These are phyloP conservation scores for Pinus tabuliformis DNA, from an alignment of 75 land plant genomes.

Conservation along the genomic window DNA sequence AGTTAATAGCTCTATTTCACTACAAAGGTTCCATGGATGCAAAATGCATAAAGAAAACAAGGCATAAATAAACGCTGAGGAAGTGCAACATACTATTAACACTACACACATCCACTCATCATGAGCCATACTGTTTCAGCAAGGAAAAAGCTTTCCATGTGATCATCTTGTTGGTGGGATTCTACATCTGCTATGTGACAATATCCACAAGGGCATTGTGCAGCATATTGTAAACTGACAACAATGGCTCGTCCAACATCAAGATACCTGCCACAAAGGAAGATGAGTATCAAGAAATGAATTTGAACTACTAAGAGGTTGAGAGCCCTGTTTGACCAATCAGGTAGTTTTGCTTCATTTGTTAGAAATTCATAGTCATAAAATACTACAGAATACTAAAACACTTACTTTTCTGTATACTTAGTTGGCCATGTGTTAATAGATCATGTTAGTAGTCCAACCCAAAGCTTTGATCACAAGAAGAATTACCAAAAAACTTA, in stretches of 20 bases:
- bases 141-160: conserved; percentile 99
- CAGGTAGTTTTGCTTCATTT: background rate
- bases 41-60: background rate
- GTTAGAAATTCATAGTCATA: too few species aligned
- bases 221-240: conserved; percentile 88
- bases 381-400: too few species aligned
- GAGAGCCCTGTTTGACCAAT: too few species aligned
- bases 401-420: too few species aligned
- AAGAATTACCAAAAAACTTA: too few species aligned
- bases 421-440: too few species aligned
- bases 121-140: conserved; percentile 83
- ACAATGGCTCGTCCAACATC: conserved; percentile 95
- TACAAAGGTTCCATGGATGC: background rate
- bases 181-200: conserved; percentile 99
- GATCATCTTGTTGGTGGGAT: conserved; percentile 90
- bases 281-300: conserved; percentile 4
- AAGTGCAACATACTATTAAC: conserved; percentile 5
- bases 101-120: conserved; percentile 12
- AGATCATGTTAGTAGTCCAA: too few species aligned
- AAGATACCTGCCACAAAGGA: conserved; percentile 59
- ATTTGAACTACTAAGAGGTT: background rate
- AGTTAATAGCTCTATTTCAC: conserved; percentile 1
- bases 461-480: too few species aligned
- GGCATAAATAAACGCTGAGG: background rate
- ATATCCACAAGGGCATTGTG: conserved; percentile 95